A percentile compares a stretch with the other conserved stretches of the same genome.
These are phyloP conservation scores for Margaritispora aquatica DNA, from an alignment of 495 filamentous ascomycete species.

Conservation along the genomic window DNA sequence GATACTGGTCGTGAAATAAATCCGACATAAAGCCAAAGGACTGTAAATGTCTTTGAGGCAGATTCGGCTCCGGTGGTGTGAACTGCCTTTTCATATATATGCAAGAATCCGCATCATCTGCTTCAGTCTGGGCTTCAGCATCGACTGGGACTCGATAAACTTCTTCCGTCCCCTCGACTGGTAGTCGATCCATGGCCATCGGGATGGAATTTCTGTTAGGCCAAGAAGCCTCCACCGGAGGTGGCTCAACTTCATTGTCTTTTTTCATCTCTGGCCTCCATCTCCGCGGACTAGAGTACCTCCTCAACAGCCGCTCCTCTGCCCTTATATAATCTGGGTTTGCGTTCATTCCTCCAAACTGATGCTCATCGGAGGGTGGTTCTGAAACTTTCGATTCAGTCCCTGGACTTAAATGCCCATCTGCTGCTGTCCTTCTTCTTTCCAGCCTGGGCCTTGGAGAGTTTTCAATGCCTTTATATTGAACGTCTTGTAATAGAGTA, in stretches of 20 bases:
- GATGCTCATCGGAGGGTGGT: neutral
- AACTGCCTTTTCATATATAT: neutral
- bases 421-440: constrained; percentile 7
- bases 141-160: neutral
- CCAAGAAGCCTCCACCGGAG: constrained; percentile 1
- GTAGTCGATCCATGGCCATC: neutral
- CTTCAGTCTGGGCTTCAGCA: constrained; percentile 3
- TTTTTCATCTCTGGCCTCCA: neutral
- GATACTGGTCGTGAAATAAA: neutral
- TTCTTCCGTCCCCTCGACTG: neutral
- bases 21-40: neutral
- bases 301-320: neutral
- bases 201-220: neutral
- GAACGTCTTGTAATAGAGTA: neutral
- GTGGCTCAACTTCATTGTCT: neutral
- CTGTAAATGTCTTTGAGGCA: neutral
- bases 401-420: neutral
- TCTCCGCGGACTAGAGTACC: neutral
- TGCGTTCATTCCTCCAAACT: neutral
- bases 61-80: neutral
- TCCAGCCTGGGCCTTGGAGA: neutral
- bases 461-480: neutral
- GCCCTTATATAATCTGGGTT: neutral
- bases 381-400: neutral
- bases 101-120: neutral